These are phyloP conservation scores for Cordyceps javanica DNA, from an alignment of 2,329 filamentous ascomycete species.

Conservation along the genomic window DNA sequence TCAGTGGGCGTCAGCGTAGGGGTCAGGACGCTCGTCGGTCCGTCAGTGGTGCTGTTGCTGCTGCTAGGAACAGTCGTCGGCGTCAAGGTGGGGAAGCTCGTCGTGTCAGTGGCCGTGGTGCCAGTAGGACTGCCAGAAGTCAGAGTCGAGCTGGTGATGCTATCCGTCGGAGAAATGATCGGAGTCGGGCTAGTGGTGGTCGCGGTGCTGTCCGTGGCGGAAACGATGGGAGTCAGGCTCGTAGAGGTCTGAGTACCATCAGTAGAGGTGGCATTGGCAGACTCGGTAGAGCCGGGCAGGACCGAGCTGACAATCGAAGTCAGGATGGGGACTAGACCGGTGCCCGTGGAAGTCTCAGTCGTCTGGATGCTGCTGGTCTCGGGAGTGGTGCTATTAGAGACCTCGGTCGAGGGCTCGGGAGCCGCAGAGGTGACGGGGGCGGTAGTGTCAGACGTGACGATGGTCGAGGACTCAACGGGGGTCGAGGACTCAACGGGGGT, in stretches of 20 bases:
- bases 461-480: not conserved
- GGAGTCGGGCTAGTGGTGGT: not conserved
- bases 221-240: not conserved
- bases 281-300: not conserved
- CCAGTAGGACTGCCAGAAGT: slow-evolving; percentile 15
- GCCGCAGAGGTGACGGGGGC: not conserved
- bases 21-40: slow-evolving; percentile 3
- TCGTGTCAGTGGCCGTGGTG: slow-evolving; percentile 3
- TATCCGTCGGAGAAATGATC: not conserved
- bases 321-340: not conserved
- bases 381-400: slow-evolving; percentile 1
- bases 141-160: not conserved
- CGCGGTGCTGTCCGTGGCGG: not conserved
- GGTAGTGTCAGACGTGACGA: not conserved
- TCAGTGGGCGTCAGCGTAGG: not conserved
- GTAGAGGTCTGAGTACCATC: not conserved
- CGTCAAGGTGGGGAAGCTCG: slow-evolving; percentile 4
- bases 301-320: slow-evolving; percentile 12
- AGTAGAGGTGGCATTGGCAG: not conserved
- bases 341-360: not conserved
- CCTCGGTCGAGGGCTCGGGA: not conserved
- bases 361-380: not conserved
- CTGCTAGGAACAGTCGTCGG: not conserved
- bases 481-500: too few species aligned
- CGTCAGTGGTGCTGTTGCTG: slow-evolving; percentile 10